Evolutionary conservation across 2,329 filamentous ascomycete genomes (phyloP), one percentile per base, ranked within the genome.

Genomic region (Elsinoe arachidis): DNA sequence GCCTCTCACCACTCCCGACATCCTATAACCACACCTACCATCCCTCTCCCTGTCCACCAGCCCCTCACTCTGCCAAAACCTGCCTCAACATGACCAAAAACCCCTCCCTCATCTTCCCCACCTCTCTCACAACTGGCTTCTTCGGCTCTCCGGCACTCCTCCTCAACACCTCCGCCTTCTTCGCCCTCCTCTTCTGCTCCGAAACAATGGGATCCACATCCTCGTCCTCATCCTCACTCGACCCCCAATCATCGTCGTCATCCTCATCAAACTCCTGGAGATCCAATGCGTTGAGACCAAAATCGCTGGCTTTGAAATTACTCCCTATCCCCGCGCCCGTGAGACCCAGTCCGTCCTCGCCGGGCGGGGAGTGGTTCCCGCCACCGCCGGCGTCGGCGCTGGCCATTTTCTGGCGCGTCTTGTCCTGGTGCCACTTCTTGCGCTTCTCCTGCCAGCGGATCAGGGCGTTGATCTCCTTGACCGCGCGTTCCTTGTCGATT

Each of bases 361-460:
- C 72, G 54, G 74, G 76, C 9, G 69, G 69, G 37, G 41, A 46
- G 26, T 76, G 75, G 5, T 78, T 77, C 5, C 69, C 78, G 2
- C 84, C 84, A 35, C 35, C 49, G 5, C 54, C 58, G 34, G 54
- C 54, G 23, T 58, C 59, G 66, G 92, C 90, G 1, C 90, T 90
- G 0, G 93, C 93, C 93, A 99, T 97, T 79, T 99, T 99, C 75
- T 97, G 93, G 56, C 91, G 79, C 7, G 93, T 99, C 79, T 99
- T 99, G 73, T 95, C 90, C 60, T 92, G 85, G 70, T 99, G 93
- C 93, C 93, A 99, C 74, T 92, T 92, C 79, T 99, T 97, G 57
- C 93, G 80, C 41, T 89, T 88, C 69, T 91, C 89, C 71, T 99
- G 93, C 93, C 93, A 99, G 49, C 85, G 79, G 64, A 99, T 93